Evolutionary conservation across 306 rosid genomes (phyloP), one percentile per base, ranked within the genome.

Genomic region (Dalbergia cultrata): DNA sequence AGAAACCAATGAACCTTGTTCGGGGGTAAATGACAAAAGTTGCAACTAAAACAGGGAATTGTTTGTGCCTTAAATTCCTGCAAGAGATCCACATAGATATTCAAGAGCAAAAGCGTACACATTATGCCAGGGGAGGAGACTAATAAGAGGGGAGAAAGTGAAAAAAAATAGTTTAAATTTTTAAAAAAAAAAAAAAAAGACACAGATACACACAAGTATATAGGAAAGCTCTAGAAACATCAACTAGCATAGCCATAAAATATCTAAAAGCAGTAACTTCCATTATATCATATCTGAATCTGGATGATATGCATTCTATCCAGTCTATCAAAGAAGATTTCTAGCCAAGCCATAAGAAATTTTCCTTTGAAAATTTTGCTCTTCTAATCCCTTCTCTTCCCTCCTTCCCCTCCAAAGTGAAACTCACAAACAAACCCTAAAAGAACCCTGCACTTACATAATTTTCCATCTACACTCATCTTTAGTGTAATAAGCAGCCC

Each of bases 181-280:
- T 26, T 26, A 1, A 22, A 9, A n/a, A 16, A 16, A 4, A 0
- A 19, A 18, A 13, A 35, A 61, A 44, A 21, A 21, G 22, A 26
- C 31, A 26, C 31, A 26, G 3, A 26, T 26, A 26, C 31, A 41
- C 1, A 26, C 17, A 53, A 43, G 3, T 8, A 44, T 5, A 22
- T 1, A 39, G 18, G 0, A 39, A 47, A 73, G 49, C 16, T 16
- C 61, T 22, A 26, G 49, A 47, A 1, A 44, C 59, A 61, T 75
- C 34, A 61, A 31, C 13, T 6, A 26, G 9, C 11, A 60, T n/a
- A n/a, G n/a, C n/a, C n/a, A n/a, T 21, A 39, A 60, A 43, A 59
- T 22, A 18, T 37, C 18, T 71, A 18, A 58, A 43, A 26, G 19
- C 58, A 74, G 11, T 26, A 74, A 74, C 66, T 60, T 59, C 9